Evolutionary conservation across 495 filamentous ascomycete species (phyloP).

Genomic region (Neurospora tetrasperma): DNA sequence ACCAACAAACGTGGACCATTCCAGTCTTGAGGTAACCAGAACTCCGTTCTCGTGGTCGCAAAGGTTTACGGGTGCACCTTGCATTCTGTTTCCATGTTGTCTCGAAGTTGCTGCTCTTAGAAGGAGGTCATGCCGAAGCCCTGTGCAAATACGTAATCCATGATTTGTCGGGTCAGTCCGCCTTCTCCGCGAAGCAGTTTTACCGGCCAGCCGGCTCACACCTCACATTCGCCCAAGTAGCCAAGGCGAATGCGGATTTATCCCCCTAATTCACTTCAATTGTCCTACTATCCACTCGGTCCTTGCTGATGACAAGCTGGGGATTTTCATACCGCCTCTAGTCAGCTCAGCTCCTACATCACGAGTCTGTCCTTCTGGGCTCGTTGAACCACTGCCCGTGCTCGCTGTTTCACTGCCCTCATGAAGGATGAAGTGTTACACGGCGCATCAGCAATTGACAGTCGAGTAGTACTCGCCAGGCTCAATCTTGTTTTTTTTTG

Average conservation of each 20-base stretch:
- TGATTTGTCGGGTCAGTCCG: not conserved
- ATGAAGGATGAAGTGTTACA: not conserved
- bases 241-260: not conserved
- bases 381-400: not conserved
- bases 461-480: not conserved
- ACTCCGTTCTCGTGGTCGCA: not conserved
- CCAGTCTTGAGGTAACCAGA: not conserved
- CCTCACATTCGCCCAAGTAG: not conserved
- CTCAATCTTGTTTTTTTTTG: not conserved
- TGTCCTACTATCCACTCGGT: not conserved
- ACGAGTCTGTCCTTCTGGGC: not conserved
- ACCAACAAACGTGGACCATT: not conserved
- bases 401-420: not conserved
- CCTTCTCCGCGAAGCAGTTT: not conserved
- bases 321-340: not conserved
- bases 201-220: not conserved
- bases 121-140: not conserved
- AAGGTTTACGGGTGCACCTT: not conserved
- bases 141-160: not conserved
- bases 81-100: not conserved
- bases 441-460: not conserved
- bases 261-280: not conserved
- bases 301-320: not conserved
- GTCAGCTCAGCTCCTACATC: not conserved
- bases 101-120: not conserved